Evolutionary conservation across 2,329 filamentous ascomycete species (phyloP).

Genomic region (Claviceps paspali): DNA sequence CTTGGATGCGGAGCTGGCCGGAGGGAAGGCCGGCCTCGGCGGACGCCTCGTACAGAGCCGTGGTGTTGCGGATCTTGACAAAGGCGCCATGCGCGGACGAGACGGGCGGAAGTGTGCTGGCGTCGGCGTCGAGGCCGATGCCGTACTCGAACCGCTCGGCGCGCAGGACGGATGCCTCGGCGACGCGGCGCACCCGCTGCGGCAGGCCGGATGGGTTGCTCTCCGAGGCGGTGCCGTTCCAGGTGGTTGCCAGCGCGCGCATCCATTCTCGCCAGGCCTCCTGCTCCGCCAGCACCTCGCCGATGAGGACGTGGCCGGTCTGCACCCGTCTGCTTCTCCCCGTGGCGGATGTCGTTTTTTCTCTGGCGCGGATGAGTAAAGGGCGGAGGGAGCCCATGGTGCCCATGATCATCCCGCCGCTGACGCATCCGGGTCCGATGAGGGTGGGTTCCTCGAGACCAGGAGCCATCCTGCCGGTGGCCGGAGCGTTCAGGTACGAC

Average conservation of each 20-base stretch:
- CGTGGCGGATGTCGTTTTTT: constrained; percentile 12
- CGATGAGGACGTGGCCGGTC: constrained; percentile 24
- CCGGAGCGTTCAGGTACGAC: too few relatives aligned
- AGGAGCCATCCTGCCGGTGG: too few relatives aligned
- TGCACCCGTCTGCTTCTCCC: constrained; percentile 18
- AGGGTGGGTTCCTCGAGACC: too few relatives aligned
- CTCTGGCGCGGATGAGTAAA: constrained; percentile 12
- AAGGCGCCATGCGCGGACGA: constrained; percentile 20
- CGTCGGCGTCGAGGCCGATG: constrained; percentile 24
- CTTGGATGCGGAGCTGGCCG: constrained; percentile 12
- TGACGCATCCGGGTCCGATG: constrained; percentile 20
- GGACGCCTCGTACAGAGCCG: constrained; percentile 12
- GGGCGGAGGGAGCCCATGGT: constrained; percentile 15
- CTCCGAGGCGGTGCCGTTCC: constrained; percentile 15
- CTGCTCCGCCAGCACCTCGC: constrained; percentile 24
- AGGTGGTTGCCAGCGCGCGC: constrained; percentile 14
- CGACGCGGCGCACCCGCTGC: constrained; percentile 12
- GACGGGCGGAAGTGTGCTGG: constrained; percentile 16
- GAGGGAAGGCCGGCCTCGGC: constrained; percentile 10
- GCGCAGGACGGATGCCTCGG: constrained; percentile 12
- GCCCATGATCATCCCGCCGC: constrained; percentile 20
- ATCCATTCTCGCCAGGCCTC: constrained; percentile 22
- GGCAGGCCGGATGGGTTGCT: constrained; percentile 6
- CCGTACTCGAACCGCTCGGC: constrained; percentile 22
- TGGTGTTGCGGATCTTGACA: constrained; percentile 13